Conservation (phyloP, 495 filamentous ascomycete genomes). For the Penicillium herquei region DNA sequence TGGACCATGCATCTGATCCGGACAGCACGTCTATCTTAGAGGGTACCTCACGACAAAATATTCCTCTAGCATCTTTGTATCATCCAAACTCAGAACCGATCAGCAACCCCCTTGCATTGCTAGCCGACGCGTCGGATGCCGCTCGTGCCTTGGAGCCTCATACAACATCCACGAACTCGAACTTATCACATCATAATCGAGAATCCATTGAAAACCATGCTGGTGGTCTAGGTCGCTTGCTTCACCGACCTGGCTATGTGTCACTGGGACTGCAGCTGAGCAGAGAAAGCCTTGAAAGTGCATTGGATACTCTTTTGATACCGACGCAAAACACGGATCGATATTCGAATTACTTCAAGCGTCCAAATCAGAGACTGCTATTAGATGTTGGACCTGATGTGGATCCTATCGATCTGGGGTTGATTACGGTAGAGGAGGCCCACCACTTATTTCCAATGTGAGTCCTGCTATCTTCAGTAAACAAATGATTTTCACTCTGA, state of each 20-base stretch:
- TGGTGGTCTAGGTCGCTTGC: constrained; percentile 8
- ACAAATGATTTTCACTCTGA: background rate
- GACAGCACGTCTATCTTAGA: background rate
- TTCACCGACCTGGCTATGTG: constrained; percentile 17
- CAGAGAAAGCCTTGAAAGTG: constrained; percentile 13
- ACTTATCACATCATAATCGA: background rate
- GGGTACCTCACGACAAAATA: background rate
- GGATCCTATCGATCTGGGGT: constrained; percentile 61
- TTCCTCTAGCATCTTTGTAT: background rate
- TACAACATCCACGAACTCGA: background rate
- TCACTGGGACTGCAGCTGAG: constrained; percentile 22
- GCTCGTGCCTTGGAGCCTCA: constrained; percentile 13
- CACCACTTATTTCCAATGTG: constrained; percentile 57
- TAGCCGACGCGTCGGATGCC: constrained; percentile 25
- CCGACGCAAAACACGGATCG: background rate
- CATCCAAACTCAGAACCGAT: constrained; percentile 12
- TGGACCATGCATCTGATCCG: no score
- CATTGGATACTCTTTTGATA: constrained; percentile 14
- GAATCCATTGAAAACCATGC: background rate
- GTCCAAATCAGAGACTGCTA: background rate
- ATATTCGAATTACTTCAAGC: constrained; percentile 23
- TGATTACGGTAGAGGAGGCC: constrained; percentile 56
- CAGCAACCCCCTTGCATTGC: constrained; percentile 25
- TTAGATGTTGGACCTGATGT: constrained; percentile 55
- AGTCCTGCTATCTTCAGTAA: constrained; percentile 9